Conservation (phyloP, 306 rosid genomes). For the Castanospermum australe region DNA sequence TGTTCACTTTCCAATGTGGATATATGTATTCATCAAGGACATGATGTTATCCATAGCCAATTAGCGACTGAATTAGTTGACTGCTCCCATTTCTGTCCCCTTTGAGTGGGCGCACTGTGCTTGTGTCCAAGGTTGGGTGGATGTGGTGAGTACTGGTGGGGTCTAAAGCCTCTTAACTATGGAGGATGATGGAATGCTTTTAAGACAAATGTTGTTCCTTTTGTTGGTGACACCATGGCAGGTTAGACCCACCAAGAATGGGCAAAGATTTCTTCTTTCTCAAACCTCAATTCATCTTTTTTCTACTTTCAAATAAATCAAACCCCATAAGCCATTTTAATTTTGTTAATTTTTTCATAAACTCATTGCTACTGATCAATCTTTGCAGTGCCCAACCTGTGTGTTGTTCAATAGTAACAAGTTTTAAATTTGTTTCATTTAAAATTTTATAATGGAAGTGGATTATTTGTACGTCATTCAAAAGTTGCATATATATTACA, state of each 20-base stretch:
- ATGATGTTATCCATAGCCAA: slow-evolving; percentile 21
- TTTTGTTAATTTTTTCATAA: background rate
- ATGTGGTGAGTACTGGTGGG: slow-evolving; percentile 30
- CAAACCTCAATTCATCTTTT: slow-evolving; percentile 22
- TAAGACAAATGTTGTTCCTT: slow-evolving; percentile 37
- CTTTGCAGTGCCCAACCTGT: background rate
- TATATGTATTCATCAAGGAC: slow-evolving; percentile 8
- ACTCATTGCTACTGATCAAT: background rate
- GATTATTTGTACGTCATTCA: slow-evolving; percentile 33
- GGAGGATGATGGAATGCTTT: slow-evolving; percentile 33
- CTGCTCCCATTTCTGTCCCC: slow-evolving; percentile 15
- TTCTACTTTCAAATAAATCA: slow-evolving; percentile 13
- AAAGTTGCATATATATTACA: slow-evolving; percentile 26
- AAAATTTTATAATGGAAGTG: slow-evolving; percentile 10
- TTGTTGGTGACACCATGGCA: slow-evolving; percentile 44
- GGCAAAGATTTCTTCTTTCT: slow-evolving; percentile 17
- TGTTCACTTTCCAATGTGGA: slow-evolving; percentile 20
- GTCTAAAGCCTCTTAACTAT: slow-evolving; percentile 21
- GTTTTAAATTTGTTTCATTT: slow-evolving; percentile 7
- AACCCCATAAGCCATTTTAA: background rate
- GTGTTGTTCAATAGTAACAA: background rate
- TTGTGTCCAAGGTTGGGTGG: slow-evolving; percentile 22
- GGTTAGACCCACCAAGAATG: slow-evolving; percentile 30
- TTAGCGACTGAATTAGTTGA: slow-evolving; percentile 23
- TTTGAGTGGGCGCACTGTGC: slow-evolving; percentile 14